phyloP scores from a whole-genome alignment of 768 basidiomycete species.

The Pleurotus djamor region DNA sequence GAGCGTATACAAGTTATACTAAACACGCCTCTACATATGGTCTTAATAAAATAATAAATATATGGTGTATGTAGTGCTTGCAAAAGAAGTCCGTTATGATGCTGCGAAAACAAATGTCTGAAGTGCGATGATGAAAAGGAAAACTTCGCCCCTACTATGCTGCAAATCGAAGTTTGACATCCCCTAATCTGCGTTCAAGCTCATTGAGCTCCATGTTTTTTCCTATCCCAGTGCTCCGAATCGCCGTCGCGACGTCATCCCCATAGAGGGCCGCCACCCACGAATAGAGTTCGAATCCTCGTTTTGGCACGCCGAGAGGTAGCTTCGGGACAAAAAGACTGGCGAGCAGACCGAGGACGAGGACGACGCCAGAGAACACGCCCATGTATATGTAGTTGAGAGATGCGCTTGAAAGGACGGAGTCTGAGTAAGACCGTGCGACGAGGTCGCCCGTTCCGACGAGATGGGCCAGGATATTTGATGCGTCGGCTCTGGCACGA shows the following conservation, averaged over 20 bases:
- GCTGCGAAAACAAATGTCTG: too few relatives aligned
- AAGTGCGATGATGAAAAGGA: too few relatives aligned
- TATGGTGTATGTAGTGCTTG: too few relatives aligned
- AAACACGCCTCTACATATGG: too few relatives aligned
- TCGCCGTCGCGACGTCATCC: neutral
- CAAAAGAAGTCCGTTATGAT: too few relatives aligned
- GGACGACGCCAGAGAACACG: neutral
- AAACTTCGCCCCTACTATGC: neutral
- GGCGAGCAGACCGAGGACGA: neutral
- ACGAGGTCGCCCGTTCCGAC: slow-evolving; percentile 32
- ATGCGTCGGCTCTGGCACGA: slow-evolving; percentile 33
- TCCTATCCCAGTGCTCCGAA: neutral
- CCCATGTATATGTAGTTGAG: slow-evolving; percentile 5
- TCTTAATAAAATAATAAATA: too few relatives aligned
- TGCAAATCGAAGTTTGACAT: slow-evolving; percentile 5
- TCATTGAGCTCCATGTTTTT: slow-evolving; percentile 4
- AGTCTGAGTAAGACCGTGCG: slow-evolving; percentile 32
- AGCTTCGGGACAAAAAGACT: slow-evolving; percentile 3
- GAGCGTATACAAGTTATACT: too few relatives aligned
- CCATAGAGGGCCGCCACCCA: slow-evolving; percentile 6
- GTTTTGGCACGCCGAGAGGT: neutral
- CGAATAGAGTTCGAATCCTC: slow-evolving; percentile 3
- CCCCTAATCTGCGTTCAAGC: neutral
- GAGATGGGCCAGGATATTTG: slow-evolving; percentile 40
- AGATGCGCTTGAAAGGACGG: slow-evolving; percentile 13